Evolutionary conservation across 1,139 yeast species (phyloP), one percentile per base, ranked within the genome.

Genomic region (Saccharomyces hybrid): DNA sequence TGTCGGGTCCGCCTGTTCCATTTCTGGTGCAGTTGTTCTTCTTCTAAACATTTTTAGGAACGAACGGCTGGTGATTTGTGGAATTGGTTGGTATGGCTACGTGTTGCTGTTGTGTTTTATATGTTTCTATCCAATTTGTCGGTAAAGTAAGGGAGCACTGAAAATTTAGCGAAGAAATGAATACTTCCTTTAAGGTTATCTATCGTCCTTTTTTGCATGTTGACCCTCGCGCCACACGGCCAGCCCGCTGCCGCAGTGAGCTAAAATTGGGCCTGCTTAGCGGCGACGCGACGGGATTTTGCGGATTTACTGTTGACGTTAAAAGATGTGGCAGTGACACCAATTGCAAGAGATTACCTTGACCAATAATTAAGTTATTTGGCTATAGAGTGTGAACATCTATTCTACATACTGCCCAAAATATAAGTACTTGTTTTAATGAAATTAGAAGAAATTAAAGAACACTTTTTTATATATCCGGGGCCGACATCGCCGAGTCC

Each of bases 401-500:
- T 8, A 23, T 6, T 16, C 23, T 29, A 29, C 11, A 8, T 29
- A 29, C 32, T 29, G 32, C 32, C 2, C 32, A 29, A 11, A 29
- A 29, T 29, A 7, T 29, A 29, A 29, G 11, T 9, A 29, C 11
- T 29, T 29, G 6, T 26, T 6, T 26, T 26, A 6, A 26, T 6
- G 6, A 26, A 1, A 26, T 26, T 26, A 26, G 27, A 26, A 26
- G 27, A 26, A 26, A 26, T 26, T 26, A 26, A 26, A 26, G 27
- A 26, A 26, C 27, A 7, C 27, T 5, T 26, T 26, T 7, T 26
- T 26, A 26, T 26, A 26, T 26, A 26, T 26, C 8, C 27, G 27
- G n/a, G 57, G 95, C 99, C 49, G 96, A 85, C 78, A 95, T 95
- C 61, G 99, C 99, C 76, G 95, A 81, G 76, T 95, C 95, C 76